phyloP scores from a whole-genome alignment of 1,139 yeast genomes.

The Sugiyamaella xylanicola region DNA sequence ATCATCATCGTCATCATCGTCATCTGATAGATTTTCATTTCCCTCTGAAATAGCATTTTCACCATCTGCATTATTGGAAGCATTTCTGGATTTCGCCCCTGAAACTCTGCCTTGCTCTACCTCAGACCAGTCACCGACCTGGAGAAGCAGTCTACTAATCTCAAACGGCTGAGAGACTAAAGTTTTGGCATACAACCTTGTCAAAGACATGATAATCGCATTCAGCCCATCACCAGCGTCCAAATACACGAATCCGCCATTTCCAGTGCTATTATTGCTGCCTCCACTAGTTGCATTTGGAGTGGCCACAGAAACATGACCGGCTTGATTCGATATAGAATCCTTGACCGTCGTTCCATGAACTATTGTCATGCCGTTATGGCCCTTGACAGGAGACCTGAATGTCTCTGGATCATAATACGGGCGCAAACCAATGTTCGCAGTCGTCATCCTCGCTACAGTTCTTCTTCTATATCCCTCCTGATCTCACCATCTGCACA shows the following conservation, averaged over 20 bases:
- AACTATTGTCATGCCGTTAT: constrained; percentile 60
- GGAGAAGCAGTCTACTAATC: constrained; percentile 73
- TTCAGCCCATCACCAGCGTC: constrained; percentile 28
- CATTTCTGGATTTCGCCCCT: constrained; percentile 11
- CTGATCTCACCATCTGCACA: neutral
- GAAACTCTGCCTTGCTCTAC: neutral
- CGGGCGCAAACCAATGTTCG: constrained; percentile 53
- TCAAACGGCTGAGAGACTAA: constrained; percentile 87
- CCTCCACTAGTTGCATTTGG: constrained; percentile 10
- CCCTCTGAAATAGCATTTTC: constrained; percentile 22
- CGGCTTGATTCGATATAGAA: constrained; percentile 5
- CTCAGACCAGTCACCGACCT: constrained; percentile 59
- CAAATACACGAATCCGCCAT: constrained; percentile 27
- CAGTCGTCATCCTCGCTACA: neutral
- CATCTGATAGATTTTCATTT: constrained; percentile 37
- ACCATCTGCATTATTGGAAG: constrained; percentile 19
- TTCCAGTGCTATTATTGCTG: constrained; percentile 14
- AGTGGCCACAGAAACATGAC: constrained; percentile 13
- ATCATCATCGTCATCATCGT: constrained; percentile 49
- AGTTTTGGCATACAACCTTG: constrained; percentile 67
- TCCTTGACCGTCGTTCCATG: constrained; percentile 46
- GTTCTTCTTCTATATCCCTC: neutral
- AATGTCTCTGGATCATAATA: constrained; percentile 72
- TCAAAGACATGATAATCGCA: constrained; percentile 55
- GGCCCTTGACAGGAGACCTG: constrained; percentile 45